phyloP scores from a whole-genome alignment of 306 rosid species.

The Arachis hypogaea region DNA sequence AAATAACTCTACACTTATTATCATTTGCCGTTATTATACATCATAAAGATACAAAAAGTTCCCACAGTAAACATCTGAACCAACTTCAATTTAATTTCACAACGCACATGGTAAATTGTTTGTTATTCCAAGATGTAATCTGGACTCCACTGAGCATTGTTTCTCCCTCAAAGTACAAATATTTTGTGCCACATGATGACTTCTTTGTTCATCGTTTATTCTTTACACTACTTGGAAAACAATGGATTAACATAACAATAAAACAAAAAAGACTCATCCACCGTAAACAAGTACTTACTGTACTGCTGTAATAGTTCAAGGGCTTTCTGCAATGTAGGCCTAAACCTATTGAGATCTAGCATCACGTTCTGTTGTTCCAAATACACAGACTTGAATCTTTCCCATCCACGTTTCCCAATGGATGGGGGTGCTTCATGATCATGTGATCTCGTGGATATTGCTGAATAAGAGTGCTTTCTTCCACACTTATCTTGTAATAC shows the following conservation, averaged over 20 bases:
- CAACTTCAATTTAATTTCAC: background rate
- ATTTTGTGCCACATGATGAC: slow-evolving; percentile 11
- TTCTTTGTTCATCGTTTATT: slow-evolving; percentile 25
- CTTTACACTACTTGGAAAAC: slow-evolving; percentile 15
- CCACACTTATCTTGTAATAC: slow-evolving; percentile 64
- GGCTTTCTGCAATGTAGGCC: slow-evolving; percentile 66
- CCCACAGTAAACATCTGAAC: slow-evolving; percentile 1
- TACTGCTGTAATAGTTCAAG: slow-evolving; percentile 71
- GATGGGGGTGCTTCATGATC: slow-evolving; percentile 52
- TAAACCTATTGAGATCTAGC: slow-evolving; percentile 70
- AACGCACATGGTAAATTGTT: background rate
- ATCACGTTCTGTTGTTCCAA: slow-evolving; percentile 74
- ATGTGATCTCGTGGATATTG: slow-evolving; percentile 68
- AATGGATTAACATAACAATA: slow-evolving; percentile 1
- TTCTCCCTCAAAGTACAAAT: slow-evolving; percentile 6
- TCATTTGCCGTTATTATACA: slow-evolving; percentile 2
- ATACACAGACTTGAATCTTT: slow-evolving; percentile 54
- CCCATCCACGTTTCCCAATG: slow-evolving; percentile 60
- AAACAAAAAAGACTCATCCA: slow-evolving; percentile 9
- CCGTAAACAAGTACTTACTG: slow-evolving; percentile 15
- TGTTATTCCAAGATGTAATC: slow-evolving; percentile 3
- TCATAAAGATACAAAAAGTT: background rate
- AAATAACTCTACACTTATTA: too few relatives aligned
- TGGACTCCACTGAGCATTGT: background rate
- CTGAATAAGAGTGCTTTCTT: slow-evolving; percentile 75